Conservation (phyloP, 164 flowering plant species). For the Piper longum region DNA sequence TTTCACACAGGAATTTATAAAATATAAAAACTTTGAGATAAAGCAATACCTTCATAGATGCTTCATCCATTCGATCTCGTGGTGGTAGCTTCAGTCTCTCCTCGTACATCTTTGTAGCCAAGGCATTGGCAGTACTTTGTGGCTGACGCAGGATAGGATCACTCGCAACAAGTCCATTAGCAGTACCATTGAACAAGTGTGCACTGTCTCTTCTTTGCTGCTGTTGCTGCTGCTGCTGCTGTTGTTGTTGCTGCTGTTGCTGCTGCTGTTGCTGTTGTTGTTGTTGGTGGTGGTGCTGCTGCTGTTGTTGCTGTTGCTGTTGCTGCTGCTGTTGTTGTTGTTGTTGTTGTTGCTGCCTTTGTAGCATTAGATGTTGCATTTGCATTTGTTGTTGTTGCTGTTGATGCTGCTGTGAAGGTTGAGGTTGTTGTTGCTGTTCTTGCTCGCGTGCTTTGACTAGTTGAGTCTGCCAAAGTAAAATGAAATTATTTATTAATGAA, state of each 20-base stretch:
- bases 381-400: slow-evolving; percentile 67
- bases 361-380: slow-evolving; percentile 58
- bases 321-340: slow-evolving; percentile 42
- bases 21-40: not conserved
- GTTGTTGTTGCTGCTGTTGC: slow-evolving; percentile 37
- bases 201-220: slow-evolving; percentile 58
- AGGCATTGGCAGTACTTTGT: slow-evolving; percentile 57
- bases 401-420: slow-evolving; percentile 46
- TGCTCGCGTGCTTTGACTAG: slow-evolving; percentile 38
- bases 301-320: slow-evolving; percentile 45
- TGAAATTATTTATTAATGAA: not conserved
- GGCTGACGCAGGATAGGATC: slow-evolving; percentile 64
- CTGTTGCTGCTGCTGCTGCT: slow-evolving; percentile 56
- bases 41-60: slow-evolving; percentile 60
- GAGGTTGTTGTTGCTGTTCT: slow-evolving; percentile 41
- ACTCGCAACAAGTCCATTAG: slow-evolving; percentile 62
- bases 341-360: slow-evolving; percentile 25
- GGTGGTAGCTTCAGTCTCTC: slow-evolving; percentile 60
- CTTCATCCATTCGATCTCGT: slow-evolving; percentile 86
- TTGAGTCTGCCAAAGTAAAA: slow-evolving; percentile 31
- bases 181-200: slow-evolving; percentile 67
- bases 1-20: not conserved
- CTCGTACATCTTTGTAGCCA: slow-evolving; percentile 95
- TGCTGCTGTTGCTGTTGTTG: slow-evolving; percentile 61
- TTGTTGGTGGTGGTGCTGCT: slow-evolving; percentile 51